Conservation (phyloP, 169 alveolate genomes). For the Plasmodium gonderi region DNA sequence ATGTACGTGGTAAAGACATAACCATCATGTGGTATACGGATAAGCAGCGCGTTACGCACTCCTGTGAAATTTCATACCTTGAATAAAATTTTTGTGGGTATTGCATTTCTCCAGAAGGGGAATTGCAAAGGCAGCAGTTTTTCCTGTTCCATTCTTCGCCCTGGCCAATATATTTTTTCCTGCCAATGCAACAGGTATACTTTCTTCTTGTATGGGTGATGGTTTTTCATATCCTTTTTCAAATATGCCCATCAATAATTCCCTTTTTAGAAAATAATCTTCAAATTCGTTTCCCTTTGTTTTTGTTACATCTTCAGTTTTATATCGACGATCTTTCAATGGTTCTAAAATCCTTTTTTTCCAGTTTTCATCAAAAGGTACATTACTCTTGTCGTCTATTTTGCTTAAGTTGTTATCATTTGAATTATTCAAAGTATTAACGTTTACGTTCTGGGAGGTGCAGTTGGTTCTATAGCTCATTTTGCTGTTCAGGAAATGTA, state of each 20-base stretch:
- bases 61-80: too few relatives aligned
- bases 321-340: constrained; percentile 62
- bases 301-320: constrained; percentile 95
- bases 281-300: constrained; percentile 98
- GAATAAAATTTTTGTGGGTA: constrained; percentile 81
- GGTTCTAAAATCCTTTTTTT: constrained; percentile 70
- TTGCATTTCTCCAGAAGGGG: constrained; percentile 94
- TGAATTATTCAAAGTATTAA: constrained; percentile 66
- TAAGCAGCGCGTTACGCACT: too few relatives aligned
- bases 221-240: constrained; percentile 99
- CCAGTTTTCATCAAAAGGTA: constrained; percentile 74
- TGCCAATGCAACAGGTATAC: constrained; percentile 97
- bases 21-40: too few relatives aligned
- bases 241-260: constrained; percentile 96
- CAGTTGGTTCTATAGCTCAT: constrained; percentile 72
- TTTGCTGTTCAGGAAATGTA: constrained; percentile 34
- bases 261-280: constrained; percentile 96
- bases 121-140: constrained; percentile 99
- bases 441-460: constrained; percentile 39
- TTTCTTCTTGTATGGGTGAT: constrained; percentile 98
- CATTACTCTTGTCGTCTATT: constrained; percentile 38
- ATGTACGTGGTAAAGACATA: too few relatives aligned
- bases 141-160: constrained; percentile 99
- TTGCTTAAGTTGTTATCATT: constrained; percentile 25
- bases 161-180: constrained; percentile 97